A percentile compares a stretch with the other conserved stretches of the same genome.
These are phyloP conservation scores for Peniophora sp. DNA, from an alignment of 1,284 basidiomycete genomes.

Conservation along the genomic window DNA sequence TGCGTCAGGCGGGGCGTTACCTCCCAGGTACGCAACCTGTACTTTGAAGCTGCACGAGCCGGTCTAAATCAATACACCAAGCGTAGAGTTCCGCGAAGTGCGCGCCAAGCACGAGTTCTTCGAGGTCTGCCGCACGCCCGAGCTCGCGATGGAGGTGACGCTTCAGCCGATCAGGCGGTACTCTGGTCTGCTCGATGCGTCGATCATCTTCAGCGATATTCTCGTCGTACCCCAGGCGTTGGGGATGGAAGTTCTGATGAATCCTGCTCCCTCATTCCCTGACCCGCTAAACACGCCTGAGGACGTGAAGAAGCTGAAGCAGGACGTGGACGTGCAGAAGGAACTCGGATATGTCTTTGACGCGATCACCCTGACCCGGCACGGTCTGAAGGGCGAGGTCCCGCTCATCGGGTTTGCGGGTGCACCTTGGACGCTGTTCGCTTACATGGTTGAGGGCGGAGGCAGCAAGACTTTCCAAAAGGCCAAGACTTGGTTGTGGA, in stretches of 20 bases:
- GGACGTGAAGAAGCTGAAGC: conserved; percentile 58
- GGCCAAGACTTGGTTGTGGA: conserved; percentile 89
- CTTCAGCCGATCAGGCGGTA: conserved; percentile 89
- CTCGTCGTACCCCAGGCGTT: conserved; percentile 94
- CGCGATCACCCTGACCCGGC: conserved; percentile 79
- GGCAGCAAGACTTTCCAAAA: conserved; percentile 84
- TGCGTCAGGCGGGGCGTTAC: conserved; percentile 97
- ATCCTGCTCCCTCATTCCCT: conserved; percentile 84
- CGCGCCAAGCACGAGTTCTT: conserved; percentile 87
- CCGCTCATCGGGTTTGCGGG: conserved; percentile 94
- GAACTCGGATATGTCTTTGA: conserved; percentile 88
- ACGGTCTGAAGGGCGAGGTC: conserved; percentile 75
- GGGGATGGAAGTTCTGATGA: conserved; percentile 93
- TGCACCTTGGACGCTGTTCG: conserved; percentile 94
- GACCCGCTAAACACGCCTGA: conserved; percentile 71
- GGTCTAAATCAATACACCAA: background rate
- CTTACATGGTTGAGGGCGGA: conserved; percentile 96
- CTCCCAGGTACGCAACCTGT: conserved; percentile 66
- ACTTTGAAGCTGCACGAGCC: conserved; percentile 1
- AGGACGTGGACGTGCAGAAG: conserved; percentile 67
- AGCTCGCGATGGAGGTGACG: conserved; percentile 80
- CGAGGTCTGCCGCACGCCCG: conserved; percentile 85
- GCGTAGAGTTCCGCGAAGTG: conserved; percentile 77
- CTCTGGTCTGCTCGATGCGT: conserved; percentile 78
- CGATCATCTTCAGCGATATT: conserved; percentile 96